Conservation (phyloP, 495 filamentous ascomycete species). For the Penicillium bovifimosum region DNA sequence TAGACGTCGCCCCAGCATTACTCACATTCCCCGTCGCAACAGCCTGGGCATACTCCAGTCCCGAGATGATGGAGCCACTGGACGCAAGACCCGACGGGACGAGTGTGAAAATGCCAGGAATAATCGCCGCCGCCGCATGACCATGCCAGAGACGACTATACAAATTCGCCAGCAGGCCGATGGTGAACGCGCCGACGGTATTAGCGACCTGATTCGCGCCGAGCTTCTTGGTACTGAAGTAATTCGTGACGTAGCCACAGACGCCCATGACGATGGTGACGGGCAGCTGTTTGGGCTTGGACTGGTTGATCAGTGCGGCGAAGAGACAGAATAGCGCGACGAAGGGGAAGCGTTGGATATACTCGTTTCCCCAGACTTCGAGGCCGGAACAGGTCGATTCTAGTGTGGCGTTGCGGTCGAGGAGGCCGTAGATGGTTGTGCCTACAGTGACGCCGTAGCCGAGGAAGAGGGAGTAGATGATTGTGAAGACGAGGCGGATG, state of each 20-base stretch:
- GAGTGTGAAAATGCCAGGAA: constrained; percentile 91
- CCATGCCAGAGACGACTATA: constrained; percentile 76
- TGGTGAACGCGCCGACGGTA: constrained; percentile 74
- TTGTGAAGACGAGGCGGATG: constrained; percentile 85
- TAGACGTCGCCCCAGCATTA: constrained; percentile 5
- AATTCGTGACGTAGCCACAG: constrained; percentile 73
- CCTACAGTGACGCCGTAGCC: constrained; percentile 95
- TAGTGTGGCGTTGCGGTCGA: constrained; percentile 67
- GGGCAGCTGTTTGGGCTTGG: constrained; percentile 77
- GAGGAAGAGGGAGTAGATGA: constrained; percentile 90
- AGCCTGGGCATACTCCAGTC: constrained; percentile 67
- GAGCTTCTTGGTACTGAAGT: constrained; percentile 64
- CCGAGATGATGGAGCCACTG: constrained; percentile 70
- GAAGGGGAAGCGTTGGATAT: constrained; percentile 45
- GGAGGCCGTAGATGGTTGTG: constrained; percentile 78
- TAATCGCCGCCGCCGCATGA: constrained; percentile 74
- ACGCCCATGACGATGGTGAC: constrained; percentile 73
- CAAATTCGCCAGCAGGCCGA: constrained; percentile 78
- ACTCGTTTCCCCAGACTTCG: constrained; percentile 37
- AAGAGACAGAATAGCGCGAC: constrained; percentile 73
- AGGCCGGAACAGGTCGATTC: constrained; percentile 51
- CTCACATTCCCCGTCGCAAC: constrained; percentile 36
- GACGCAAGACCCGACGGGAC: constrained; percentile 83
- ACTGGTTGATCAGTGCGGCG: constrained; percentile 77
- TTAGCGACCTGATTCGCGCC: constrained; percentile 70